Percentiles rank a stretch among this genome's conserved stretches.
Conservation (phyloP, 495 filamentous ascomycete genomes). For the Xylaria castorea region DNA sequence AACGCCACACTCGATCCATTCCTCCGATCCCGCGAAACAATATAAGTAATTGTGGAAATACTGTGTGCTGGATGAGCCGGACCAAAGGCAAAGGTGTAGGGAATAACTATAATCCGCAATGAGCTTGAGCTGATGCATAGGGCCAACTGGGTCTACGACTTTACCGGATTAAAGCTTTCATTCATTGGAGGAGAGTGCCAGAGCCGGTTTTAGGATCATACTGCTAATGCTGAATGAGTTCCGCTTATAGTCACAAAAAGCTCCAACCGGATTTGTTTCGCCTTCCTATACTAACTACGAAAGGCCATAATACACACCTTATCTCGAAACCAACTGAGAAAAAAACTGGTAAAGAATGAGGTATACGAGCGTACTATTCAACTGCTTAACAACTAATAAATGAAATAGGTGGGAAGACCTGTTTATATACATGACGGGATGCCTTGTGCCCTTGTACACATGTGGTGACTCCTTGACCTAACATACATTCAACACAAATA, state of each 20-base stretch:
- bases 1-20: constrained; percentile 14
- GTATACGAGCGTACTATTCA: too few species aligned
- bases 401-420: too few species aligned
- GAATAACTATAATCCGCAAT: neutral
- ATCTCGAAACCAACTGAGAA: neutral
- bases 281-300: neutral
- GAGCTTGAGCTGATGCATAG: neutral
- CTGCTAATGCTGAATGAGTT: neutral
- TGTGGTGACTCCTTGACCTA: too few species aligned
- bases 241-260: neutral
- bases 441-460: too few species aligned
- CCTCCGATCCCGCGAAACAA: neutral
- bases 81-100: neutral
- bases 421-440: too few species aligned
- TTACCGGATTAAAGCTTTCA: neutral
- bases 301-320: neutral
- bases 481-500: too few species aligned
- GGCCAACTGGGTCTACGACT: neutral
- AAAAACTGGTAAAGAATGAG: too few species aligned
- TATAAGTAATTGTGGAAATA: neutral
- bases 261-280: neutral
- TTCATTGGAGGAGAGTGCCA: neutral
- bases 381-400: too few species aligned
- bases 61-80: neutral
- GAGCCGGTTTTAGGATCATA: neutral